Evolutionary conservation across 1,284 basidiomycete genomes (phyloP).

Genomic region (Rhizoctonia solani): DNA sequence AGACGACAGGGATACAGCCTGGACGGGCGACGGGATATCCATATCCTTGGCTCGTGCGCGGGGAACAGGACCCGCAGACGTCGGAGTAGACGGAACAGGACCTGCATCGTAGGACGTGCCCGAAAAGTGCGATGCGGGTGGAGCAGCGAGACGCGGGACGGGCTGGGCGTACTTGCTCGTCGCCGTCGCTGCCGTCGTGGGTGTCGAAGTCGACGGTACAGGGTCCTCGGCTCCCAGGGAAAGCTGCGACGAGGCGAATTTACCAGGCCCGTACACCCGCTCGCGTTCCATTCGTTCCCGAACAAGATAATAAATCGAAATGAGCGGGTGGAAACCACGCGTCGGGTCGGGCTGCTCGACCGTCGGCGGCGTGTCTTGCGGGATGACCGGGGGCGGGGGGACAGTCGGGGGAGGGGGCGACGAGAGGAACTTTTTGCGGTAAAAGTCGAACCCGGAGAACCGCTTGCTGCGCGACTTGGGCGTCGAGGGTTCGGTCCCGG

Average conservation of each 20-base stretch:
- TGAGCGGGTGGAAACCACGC: constrained; percentile 88
- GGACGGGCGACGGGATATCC: constrained; percentile 18
- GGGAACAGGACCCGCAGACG: constrained; percentile 35
- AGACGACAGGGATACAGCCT: no score
- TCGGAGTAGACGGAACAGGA: constrained; percentile 51
- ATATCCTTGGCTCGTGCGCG: constrained; percentile 39
- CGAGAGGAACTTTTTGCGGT: constrained; percentile 86
- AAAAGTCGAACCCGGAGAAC: constrained; percentile 96
- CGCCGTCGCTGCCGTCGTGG: no score
- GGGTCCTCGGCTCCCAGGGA: constrained; percentile 42
- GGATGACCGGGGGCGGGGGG: constrained; percentile 52
- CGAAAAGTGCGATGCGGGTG: constrained; percentile 76
- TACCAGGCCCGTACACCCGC: constrained; percentile 87
- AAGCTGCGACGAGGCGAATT: constrained; percentile 91
- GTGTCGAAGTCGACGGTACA: no score
- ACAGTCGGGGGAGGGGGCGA: constrained; percentile 58
- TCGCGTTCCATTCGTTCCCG: constrained; percentile 95
- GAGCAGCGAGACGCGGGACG: constrained; percentile 77
- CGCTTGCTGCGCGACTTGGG: constrained; percentile 50
- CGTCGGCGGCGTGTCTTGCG: constrained; percentile 51
- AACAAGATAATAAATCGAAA: constrained; percentile 96
- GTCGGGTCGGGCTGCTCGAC: constrained; percentile 75
- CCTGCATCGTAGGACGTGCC: constrained; percentile 72
- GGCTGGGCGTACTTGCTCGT: constrained; percentile 87
- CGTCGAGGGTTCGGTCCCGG: constrained; percentile 40